Conservation (phyloP, 2,329 filamentous ascomycete genomes). For the Hirsutella rhossiliensis region DNA sequence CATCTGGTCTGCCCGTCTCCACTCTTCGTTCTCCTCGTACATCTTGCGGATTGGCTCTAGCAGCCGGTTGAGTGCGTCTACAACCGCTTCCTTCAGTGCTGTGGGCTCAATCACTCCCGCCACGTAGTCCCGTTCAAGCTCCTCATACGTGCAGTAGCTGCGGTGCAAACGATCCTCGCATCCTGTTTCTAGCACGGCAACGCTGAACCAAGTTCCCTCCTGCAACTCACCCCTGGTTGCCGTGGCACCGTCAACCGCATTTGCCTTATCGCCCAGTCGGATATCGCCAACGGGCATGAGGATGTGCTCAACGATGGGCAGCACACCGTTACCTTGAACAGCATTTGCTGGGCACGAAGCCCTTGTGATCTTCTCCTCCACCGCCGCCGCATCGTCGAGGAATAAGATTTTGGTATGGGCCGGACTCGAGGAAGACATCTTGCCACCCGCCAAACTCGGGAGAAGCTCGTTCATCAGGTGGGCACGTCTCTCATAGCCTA, state of each 20-base stretch:
- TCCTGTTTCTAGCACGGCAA: background rate
- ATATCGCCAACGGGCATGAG: conserved; percentile 1
- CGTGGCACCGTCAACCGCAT: background rate
- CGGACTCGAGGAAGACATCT: conserved; percentile 1
- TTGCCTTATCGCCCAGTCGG: background rate
- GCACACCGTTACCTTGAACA: background rate
- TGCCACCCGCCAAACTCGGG: conserved; percentile 1
- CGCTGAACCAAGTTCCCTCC: background rate
- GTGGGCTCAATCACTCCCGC: background rate
- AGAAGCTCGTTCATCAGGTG: conserved; percentile 1
- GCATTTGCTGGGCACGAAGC: background rate
- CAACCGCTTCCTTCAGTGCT: background rate
- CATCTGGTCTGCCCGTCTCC: background rate
- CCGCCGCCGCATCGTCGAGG: background rate
- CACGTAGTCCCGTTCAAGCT: background rate
- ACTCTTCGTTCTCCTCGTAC: background rate
- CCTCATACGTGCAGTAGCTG: conserved; percentile 1
- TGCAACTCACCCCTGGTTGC: background rate
- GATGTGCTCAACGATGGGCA: conserved; percentile 2
- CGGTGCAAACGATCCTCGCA: too few species aligned
- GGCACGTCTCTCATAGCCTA: conserved; percentile 1
- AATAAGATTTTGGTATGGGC: conserved; percentile 1
- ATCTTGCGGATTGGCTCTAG: background rate
- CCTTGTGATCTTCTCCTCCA: background rate
- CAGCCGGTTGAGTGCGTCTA: background rate